Percentiles rank a stretch among this genome's conserved stretches.
Conservation (phyloP, 176 grass and related monocot genomes). For the Triticum monococcum region DNA sequence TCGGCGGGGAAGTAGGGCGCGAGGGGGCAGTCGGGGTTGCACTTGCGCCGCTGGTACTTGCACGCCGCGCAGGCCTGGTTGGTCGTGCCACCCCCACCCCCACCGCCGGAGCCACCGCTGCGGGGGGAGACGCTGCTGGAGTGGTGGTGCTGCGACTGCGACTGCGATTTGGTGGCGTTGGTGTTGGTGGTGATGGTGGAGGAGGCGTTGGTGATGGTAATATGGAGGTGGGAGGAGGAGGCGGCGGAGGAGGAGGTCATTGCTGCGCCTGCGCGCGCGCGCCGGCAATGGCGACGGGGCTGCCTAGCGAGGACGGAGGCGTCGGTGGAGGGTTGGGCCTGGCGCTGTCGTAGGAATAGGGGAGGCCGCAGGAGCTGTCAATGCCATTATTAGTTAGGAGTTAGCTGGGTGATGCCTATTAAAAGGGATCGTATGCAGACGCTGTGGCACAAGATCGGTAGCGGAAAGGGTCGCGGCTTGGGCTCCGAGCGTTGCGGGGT, state of each 20-base stretch:
- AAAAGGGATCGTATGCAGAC: background rate
- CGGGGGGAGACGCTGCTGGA: background rate
- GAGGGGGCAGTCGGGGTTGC: conserved; percentile 31
- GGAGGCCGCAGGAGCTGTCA: conserved; percentile 31
- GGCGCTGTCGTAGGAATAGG: conserved; percentile 60
- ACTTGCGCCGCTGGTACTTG: conserved; percentile 40
- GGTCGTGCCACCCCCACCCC: background rate
- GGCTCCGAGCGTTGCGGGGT: background rate
- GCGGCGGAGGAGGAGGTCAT: conserved; percentile 30
- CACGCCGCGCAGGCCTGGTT: conserved; percentile 44
- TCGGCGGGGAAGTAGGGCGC: conserved; percentile 39
- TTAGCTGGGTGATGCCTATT: conserved; percentile 28
- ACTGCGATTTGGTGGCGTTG: background rate
- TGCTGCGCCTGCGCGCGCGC: background rate
- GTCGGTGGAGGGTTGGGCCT: conserved; percentile 39
- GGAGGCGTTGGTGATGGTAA: conserved; percentile 2
- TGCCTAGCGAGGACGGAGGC: conserved; percentile 32
- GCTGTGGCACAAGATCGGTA: background rate
- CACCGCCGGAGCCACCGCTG: background rate
- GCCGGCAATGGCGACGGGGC: conserved; percentile 30
- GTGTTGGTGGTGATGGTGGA: background rate
- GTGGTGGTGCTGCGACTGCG: background rate
- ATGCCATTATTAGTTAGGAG: background rate
- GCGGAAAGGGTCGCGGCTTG: background rate
- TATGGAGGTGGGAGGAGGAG: conserved; percentile 12